Evolutionary conservation across 257 asterid species (phyloP).

Genomic region (Penstemon barbatus): DNA sequence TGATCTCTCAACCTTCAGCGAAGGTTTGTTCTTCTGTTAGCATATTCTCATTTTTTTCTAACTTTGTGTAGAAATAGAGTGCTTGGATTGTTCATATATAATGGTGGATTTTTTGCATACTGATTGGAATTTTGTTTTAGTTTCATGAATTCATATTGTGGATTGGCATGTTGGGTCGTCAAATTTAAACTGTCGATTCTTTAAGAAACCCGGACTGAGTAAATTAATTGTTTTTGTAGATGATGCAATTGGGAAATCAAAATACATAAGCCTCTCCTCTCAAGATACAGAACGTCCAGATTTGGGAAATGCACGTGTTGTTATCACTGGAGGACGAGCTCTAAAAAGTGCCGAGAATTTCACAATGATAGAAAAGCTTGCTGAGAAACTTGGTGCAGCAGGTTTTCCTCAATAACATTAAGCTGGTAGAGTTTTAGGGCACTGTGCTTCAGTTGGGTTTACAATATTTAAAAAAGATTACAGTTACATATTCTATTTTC

Average conservation of each 20-base stretch:
- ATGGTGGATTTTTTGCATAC: not conserved
- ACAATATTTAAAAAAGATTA: not conserved
- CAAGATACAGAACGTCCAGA: conserved; percentile 91
- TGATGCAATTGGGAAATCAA: conserved; percentile 69
- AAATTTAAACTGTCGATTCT: conserved; percentile 13
- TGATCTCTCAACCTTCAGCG: conserved; percentile 68
- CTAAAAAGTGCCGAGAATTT: conserved; percentile 91
- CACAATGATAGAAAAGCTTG: conserved; percentile 88
- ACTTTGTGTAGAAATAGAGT: conserved; percentile 15
- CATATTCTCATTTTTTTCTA: conserved; percentile 7
- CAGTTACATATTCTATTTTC: conserved; percentile 18
- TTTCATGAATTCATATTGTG: not conserved
- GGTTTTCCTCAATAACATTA: conserved; percentile 41
- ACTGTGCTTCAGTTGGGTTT: conserved; percentile 9
- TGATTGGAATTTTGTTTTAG: not conserved
- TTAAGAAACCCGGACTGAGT: conserved; percentile 1
- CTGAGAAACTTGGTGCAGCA: conserved; percentile 99
- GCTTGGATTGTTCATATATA: not conserved
- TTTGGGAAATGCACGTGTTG: conserved; percentile 85
- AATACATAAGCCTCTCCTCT: conserved; percentile 63
- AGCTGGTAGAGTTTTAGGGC: not conserved
- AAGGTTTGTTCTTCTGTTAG: conserved; percentile 57
- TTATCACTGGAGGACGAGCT: conserved; percentile 89
- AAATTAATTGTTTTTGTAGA: conserved; percentile 42
- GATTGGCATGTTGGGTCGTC: conserved; percentile 19